phyloP scores from a whole-genome alignment of 1,284 basidiomycete species.

The Moniliophthora roreri region DNA sequence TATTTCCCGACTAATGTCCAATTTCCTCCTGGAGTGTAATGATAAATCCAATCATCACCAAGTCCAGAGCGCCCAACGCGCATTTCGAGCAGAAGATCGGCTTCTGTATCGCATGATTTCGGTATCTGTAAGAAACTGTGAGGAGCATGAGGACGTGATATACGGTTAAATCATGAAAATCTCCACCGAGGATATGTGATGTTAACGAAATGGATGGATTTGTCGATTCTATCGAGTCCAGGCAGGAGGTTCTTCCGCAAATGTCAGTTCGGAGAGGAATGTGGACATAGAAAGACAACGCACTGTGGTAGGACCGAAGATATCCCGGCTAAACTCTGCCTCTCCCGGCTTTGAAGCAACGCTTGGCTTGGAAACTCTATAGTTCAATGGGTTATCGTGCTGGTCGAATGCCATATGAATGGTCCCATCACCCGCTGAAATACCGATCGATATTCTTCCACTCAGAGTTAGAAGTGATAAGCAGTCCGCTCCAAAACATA shows the following conservation, averaged over 20 bases:
- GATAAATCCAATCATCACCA: constrained; percentile 43
- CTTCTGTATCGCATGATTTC: neutral
- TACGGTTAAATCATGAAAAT: constrained; percentile 25
- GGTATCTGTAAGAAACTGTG: constrained; percentile 5
- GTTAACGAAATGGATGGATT: constrained; percentile 33
- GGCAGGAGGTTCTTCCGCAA: constrained; percentile 35
- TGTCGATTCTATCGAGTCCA: constrained; percentile 35
- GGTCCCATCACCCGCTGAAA: constrained; percentile 40
- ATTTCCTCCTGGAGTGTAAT: constrained; percentile 31
- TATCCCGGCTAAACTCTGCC: constrained; percentile 5
- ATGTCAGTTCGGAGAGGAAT: constrained; percentile 20
- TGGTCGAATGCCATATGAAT: constrained; percentile 43
- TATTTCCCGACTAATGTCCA: constrained; percentile 38
- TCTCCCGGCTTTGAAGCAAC: constrained; percentile 29
- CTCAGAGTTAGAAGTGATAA: neutral
- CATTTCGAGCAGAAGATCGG: constrained; percentile 37
- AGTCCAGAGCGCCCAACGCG: constrained; percentile 41
- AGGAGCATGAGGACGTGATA: constrained; percentile 10
- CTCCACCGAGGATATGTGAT: constrained; percentile 40
- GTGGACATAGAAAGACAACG: neutral
- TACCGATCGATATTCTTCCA: constrained; percentile 38
- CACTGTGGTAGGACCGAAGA: constrained; percentile 9
- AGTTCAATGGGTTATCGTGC: constrained; percentile 40
- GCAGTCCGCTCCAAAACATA: neutral
- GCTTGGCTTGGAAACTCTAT: constrained; percentile 34